Evolutionary conservation across 352 stramenopile species (phyloP), one percentile per base, ranked within the genome.

Genomic region (Globisporangium uncinulatum): DNA sequence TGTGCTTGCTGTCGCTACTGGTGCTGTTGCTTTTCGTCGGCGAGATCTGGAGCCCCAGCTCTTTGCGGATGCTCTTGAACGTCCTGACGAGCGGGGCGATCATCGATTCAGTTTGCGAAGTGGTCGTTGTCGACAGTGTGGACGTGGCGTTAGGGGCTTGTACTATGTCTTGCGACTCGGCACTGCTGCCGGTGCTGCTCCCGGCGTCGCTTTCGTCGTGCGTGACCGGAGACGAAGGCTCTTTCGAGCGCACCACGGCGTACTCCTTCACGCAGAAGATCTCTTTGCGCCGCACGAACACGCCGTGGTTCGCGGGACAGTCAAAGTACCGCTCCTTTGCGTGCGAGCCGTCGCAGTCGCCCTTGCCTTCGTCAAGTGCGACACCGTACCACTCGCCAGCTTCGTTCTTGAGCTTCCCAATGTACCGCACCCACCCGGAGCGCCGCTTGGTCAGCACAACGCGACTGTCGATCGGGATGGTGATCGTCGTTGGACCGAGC

Each of bases 381-480:
- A 89, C 67, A 51, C 78, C 78, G 52, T 89, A 89, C 76, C 78
- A 89, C 48, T 89, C 78, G 43, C 78, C 78, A 0, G 64, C 65
- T 32, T 83, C 76, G 55, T 71, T 71, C 15, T 64, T 69, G 43
- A 89, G 57, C 61, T 83, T 86, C 5, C 76, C 78, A 13, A 86
- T 70, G 56, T 83, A 86, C n/a, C 67, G 69, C n/a, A 87, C 76
- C 34, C 63, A 77, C 8, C 78, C 78, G 4, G 63, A 69, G n/a
- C 78, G 76, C 32, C 74, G 67, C 34, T 66, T 65, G 31, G 76
- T 87, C 37, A 89, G 68, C 56, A 84, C 67, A 39, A 89, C 78
- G 52, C 76, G 66, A 15, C 65, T 79, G 19, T 76, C 74, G 11
- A 89, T 19, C 0, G 78, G 74, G n/a, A 86, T 67, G 44, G 71